Evolutionary conservation across 768 basidiomycete species (phyloP).

Genomic region (Crepidotus variabilis): DNA sequence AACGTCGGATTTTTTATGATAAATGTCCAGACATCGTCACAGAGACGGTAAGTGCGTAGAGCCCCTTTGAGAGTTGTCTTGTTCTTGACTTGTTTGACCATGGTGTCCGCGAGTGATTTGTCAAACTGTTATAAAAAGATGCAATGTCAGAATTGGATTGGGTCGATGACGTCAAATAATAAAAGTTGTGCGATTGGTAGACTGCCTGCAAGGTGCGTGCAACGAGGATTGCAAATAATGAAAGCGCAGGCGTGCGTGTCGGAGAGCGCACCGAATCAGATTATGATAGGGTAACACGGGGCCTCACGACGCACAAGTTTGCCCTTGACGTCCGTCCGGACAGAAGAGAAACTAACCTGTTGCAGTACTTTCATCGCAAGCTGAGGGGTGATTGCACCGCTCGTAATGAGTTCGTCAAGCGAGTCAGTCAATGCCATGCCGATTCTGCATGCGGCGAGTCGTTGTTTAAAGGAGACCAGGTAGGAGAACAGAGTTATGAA

Average conservation of each 20-base stretch:
- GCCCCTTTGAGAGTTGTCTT: slow-evolving; percentile 97
- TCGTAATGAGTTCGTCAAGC: slow-evolving; percentile 96
- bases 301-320: background rate
- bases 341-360: slow-evolving; percentile 58
- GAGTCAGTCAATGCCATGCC: slow-evolving; percentile 98
- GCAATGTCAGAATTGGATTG: background rate
- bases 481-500: too few relatives aligned
- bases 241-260: too few relatives aligned
- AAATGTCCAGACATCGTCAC: slow-evolving; percentile 99
- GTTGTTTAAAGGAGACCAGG: too few relatives aligned
- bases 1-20: slow-evolving; percentile 90
- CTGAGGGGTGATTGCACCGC: slow-evolving; percentile 95
- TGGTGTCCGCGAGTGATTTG: slow-evolving; percentile 89
- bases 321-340: background rate
- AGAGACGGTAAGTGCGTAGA: slow-evolving; percentile 86
- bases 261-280: too few relatives aligned
- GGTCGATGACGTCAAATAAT: background rate
- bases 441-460: slow-evolving; percentile 50
- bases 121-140: slow-evolving; percentile 66
- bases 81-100: slow-evolving; percentile 91
- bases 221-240: too few relatives aligned
- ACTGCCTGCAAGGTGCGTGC: too few relatives aligned
- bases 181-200: background rate
- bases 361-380: slow-evolving; percentile 98
- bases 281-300: too few relatives aligned